Evolutionary conservation across 1,284 basidiomycete genomes (phyloP).

Genomic region (Heterobasidion irregulare): DNA sequence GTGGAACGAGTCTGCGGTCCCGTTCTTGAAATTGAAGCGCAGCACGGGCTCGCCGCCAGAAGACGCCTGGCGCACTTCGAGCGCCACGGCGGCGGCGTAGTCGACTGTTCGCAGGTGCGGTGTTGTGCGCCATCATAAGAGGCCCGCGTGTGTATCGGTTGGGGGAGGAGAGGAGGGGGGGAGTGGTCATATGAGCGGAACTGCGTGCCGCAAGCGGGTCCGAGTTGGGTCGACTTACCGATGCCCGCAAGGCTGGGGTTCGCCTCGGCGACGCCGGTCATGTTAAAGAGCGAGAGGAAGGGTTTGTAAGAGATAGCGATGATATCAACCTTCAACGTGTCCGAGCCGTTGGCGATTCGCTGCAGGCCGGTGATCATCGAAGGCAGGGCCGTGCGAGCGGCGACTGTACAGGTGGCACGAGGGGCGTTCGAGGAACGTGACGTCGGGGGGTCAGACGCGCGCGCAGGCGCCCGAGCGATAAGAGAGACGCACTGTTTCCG

Average conservation of each 20-base stretch:
- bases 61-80: slow-evolving; percentile 29
- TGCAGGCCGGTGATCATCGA: slow-evolving; percentile 34
- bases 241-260: slow-evolving; percentile 25
- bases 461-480: neutral
- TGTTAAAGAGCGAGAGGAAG: slow-evolving; percentile 44
- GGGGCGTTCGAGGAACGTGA: neutral
- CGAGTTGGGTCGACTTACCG: slow-evolving; percentile 14
- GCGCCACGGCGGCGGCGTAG: slow-evolving; percentile 34
- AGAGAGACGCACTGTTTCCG: slow-evolving; percentile 27
- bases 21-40: slow-evolving; percentile 56
- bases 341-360: slow-evolving; percentile 32
- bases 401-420: slow-evolving; percentile 21
- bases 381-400: slow-evolving; percentile 36
- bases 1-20: slow-evolving; percentile 26
- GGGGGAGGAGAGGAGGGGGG: neutral
- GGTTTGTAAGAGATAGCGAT: slow-evolving; percentile 44
- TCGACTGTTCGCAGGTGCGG: slow-evolving; percentile 23
- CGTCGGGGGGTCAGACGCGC: slow-evolving; percentile 3
- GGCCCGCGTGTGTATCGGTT: neutral
- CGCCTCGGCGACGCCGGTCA: slow-evolving; percentile 30
- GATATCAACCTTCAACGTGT: slow-evolving; percentile 34
- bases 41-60: slow-evolving; percentile 26
- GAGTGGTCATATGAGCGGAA: neutral
- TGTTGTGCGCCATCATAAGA: neutral
- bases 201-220: too few species aligned